A percentile compares a stretch with the other conserved stretches of the same genome.
phyloP scores from a whole-genome alignment of 2,329 filamentous ascomycete genomes.

The Capronia coronata region DNA sequence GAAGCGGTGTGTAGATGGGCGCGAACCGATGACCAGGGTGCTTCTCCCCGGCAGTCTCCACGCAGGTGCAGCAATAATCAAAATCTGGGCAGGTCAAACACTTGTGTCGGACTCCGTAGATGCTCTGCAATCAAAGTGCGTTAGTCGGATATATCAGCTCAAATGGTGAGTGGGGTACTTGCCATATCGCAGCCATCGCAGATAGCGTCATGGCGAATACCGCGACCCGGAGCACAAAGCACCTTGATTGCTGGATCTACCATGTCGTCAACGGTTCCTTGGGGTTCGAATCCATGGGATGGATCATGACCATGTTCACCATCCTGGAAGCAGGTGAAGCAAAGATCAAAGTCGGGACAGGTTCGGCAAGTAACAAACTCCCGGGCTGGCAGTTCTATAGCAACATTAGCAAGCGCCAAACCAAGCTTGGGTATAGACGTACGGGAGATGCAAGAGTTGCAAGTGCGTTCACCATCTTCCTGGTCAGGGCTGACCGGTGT shows the following conservation, averaged over 20 bases:
- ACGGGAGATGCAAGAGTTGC: conserved; percentile 62
- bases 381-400: conserved; percentile 61
- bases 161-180: conserved; percentile 18
- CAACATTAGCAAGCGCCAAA: conserved; percentile 27
- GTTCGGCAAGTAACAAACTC: conserved; percentile 77
- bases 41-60: conserved; percentile 57
- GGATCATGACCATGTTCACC: conserved; percentile 87
- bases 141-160: not conserved
- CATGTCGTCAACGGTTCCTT: conserved; percentile 55
- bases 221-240: conserved; percentile 72
- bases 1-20: conserved; percentile 67
- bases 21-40: conserved; percentile 86
- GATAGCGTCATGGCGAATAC: conserved; percentile 75
- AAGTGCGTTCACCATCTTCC: conserved; percentile 39
- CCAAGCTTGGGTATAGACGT: conserved; percentile 25
- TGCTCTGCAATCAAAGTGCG: conserved; percentile 48
- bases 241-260: conserved; percentile 57
- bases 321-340: conserved; percentile 68
- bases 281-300: conserved; percentile 67
- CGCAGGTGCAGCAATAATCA: conserved; percentile 82
- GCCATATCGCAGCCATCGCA: conserved; percentile 88
- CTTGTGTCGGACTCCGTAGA: conserved; percentile 88
- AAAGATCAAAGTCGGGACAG: conserved; percentile 90
- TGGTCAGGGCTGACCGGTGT: conserved; percentile 15
- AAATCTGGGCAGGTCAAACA: conserved; percentile 95